Evolutionary conservation across 768 basidiomycete species (phyloP), one percentile per base, ranked within the genome.

Genomic region (Kwoniella europaea): DNA sequence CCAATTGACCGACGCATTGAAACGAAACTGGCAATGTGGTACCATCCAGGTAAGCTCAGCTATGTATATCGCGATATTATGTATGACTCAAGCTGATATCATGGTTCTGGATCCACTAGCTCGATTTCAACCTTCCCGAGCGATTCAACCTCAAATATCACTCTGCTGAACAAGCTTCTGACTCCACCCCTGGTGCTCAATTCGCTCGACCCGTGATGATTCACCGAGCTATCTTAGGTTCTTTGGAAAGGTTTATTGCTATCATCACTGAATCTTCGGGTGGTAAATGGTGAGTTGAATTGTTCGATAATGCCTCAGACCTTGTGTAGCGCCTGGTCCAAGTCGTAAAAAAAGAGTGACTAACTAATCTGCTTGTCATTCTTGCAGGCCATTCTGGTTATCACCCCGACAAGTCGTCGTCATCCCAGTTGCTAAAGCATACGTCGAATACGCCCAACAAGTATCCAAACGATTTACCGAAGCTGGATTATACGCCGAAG

Each of bases 101-200:
- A 46, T 16, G 44, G 12, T 12, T 43, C 13, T 42, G 27, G 27
- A 27, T 4, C 27, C 27, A 27, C 16, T 92, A 98, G 85, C 91
- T 99, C 69, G 96, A 98, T 86, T 99, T 98, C 89, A 94, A 99
- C 84, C 89, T 99, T 1, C 97, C 97, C 10, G 91, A 97, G 79
- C 91, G 93, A 53, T 98, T 98, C 88, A 91, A 97, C 84, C 88
- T 98, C 74, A 91, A 91, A 81, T 98, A 94, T 86, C 91, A 93
- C 50, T 87, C 90, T 1, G 87, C 90, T 27, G 91, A 91, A 69
- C 68, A 70, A 60, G 24, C 63, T 9, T 22, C 54, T 20, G 68
- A 63, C 18, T 18, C 43, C 10, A 91, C 91, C 64, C 87, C 88
- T 43, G 86, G 88, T n/a, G 74, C 86, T 87, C 86, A 89, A 59